Conservation (phyloP, 345 rosid genomes). For the Murraya koenigii region DNA sequence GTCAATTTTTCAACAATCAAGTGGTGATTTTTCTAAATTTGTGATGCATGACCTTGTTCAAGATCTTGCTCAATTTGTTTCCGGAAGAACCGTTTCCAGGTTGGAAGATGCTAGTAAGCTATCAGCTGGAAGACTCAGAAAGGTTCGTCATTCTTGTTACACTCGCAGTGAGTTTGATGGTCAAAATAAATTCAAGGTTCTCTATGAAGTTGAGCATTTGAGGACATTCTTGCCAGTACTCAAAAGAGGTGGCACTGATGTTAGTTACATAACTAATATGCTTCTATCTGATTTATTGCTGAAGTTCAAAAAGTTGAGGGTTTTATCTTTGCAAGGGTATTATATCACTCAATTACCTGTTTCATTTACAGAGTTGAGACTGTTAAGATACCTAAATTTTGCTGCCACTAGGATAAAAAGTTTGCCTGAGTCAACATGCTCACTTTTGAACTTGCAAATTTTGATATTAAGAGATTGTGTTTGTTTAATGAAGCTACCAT, state of each 20-base stretch:
- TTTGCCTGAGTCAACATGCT: neutral
- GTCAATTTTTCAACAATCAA: slow-evolving; percentile 12
- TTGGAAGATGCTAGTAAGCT: neutral
- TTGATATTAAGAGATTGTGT: neutral
- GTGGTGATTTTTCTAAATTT: neutral
- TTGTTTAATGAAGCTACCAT: neutral
- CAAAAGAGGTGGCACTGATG: neutral
- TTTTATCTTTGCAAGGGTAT: neutral
- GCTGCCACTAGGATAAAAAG: neutral
- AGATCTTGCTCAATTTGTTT: slow-evolving; percentile 17
- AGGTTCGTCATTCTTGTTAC: neutral
- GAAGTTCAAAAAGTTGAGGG: neutral
- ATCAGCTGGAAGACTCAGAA: neutral
- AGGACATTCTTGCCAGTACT: neutral
- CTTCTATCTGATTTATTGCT: neutral
- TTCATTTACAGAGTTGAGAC: neutral
- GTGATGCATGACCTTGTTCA: slow-evolving; percentile 19
- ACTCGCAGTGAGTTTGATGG: neutral
- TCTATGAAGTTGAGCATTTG: neutral
- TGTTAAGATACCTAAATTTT: slow-evolving; percentile 1
- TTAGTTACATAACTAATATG: too few relatives aligned
- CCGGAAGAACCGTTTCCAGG: neutral
- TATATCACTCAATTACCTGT: neutral
- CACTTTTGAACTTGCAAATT: neutral
- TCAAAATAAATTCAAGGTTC: neutral